Conservation (phyloP, 2,329 filamentous ascomycete genomes). For the Coniella lustricola region DNA sequence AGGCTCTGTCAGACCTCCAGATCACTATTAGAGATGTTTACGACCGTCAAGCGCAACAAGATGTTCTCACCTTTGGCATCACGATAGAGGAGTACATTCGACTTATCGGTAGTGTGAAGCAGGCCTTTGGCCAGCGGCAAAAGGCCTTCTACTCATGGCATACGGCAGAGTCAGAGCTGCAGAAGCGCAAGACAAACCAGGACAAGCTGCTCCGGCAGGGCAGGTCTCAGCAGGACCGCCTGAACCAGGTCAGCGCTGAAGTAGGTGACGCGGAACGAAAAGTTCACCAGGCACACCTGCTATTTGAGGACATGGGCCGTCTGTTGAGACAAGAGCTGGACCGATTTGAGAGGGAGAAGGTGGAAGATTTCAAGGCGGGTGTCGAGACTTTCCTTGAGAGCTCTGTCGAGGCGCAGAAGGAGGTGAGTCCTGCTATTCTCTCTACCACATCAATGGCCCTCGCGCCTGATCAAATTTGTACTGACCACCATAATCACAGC, state of each 20-base stretch:
- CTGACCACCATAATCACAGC: constrained; percentile 27
- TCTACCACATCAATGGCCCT: no score
- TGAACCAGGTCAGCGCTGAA: constrained; percentile 87
- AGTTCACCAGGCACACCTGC: constrained; percentile 78
- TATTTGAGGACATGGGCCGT: constrained; percentile 97
- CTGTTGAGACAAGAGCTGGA: constrained; percentile 88
- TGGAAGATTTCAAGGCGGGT: constrained; percentile 97
- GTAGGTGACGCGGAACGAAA: constrained; percentile 92
- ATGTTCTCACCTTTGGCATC: constrained; percentile 91
- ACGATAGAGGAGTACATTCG: constrained; percentile 98
- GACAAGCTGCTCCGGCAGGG: constrained; percentile 95
- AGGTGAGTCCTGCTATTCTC: constrained; percentile 52
- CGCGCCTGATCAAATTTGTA: no score
- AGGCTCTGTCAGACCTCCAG: constrained; percentile 87
- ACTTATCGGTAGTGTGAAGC: constrained; percentile 90
- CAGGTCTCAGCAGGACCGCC: constrained; percentile 88
- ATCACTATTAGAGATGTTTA: constrained; percentile 92
- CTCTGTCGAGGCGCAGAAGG: constrained; percentile 95
- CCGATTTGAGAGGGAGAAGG: constrained; percentile 92
- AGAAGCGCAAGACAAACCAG: constrained; percentile 81
- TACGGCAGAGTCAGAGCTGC: constrained; percentile 77
- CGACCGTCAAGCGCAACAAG: constrained; percentile 93
- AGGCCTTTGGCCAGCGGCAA: constrained; percentile 84
- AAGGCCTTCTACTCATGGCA: constrained; percentile 97
- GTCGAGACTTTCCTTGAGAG: constrained; percentile 97